Conservation (phyloP, 371 early-diverging fungal species). For the Actinomortierella ambigua region DNA sequence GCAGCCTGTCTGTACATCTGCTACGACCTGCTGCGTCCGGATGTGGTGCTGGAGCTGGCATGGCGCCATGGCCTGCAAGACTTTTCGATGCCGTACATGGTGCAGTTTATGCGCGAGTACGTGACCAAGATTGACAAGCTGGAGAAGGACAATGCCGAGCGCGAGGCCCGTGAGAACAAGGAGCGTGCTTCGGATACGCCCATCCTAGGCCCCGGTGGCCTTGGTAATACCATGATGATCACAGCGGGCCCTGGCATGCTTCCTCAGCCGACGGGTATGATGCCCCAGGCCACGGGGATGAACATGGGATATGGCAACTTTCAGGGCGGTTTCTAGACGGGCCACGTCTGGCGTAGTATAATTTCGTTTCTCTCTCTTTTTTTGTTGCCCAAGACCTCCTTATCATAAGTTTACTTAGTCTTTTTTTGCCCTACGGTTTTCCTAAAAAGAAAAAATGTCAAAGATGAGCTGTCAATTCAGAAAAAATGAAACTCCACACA, state of each 20-base stretch:
- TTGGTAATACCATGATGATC: constrained; percentile 47
- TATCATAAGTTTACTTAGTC: not conserved
- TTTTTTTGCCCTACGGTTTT: not conserved
- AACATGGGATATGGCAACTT: constrained; percentile 25
- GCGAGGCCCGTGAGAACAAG: constrained; percentile 27
- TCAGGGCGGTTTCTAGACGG: constrained; percentile 13
- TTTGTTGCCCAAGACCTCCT: not conserved
- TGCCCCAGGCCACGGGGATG: constrained; percentile 16
- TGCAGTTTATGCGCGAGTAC: constrained; percentile 87
- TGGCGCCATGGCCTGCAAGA: constrained; percentile 90
- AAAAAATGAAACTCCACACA: not conserved
- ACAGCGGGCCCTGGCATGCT: constrained; percentile 46
- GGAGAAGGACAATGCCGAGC: constrained; percentile 43
- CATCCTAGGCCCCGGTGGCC: constrained; percentile 43
- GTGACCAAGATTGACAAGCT: constrained; percentile 62
- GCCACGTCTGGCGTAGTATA: not conserved
- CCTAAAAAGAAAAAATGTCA: constrained; percentile 12
- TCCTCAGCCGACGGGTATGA: constrained; percentile 15
- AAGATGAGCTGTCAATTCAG: constrained; percentile 11
- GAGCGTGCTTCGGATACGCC: constrained; percentile 26
- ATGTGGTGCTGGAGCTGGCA: constrained; percentile 91
- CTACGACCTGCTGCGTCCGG: constrained; percentile 93
- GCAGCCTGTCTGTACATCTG: constrained; percentile 91
- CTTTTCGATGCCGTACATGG: constrained; percentile 96
- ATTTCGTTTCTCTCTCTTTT: not conserved